Percentiles rank a stretch among this genome's conserved stretches.
phyloP scores from a whole-genome alignment of 805 yeast species.

The Candida sithepensis region DNA sequence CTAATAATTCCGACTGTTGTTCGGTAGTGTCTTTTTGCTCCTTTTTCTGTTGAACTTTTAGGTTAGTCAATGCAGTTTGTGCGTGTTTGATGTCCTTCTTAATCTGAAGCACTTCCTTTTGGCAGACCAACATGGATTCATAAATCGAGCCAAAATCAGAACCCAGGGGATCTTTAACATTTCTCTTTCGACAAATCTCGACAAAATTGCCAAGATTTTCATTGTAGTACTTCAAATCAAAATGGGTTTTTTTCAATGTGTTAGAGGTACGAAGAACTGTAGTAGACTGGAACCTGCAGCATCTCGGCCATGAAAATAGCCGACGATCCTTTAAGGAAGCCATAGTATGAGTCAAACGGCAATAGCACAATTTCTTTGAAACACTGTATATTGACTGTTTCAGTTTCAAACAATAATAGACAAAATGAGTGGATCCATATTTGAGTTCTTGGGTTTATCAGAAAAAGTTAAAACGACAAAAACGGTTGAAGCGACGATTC shows the following conservation, averaged over 20 bases:
- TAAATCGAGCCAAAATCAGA: slow-evolving; percentile 20
- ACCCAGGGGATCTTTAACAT: slow-evolving; percentile 25
- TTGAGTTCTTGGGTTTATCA: no score
- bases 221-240: slow-evolving; percentile 32
- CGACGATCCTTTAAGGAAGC: neutral
- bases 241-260: slow-evolving; percentile 31
- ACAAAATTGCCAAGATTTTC: slow-evolving; percentile 26
- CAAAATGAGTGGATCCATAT: no score
- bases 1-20: slow-evolving; percentile 10
- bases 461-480: no score
- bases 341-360: no score
- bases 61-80: slow-evolving; percentile 17
- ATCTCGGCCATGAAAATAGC: neutral
- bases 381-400: no score
- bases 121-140: slow-evolving; percentile 16
- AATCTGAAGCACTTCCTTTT: slow-evolving; percentile 14
- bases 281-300: neutral
- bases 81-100: slow-evolving; percentile 22
- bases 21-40: slow-evolving; percentile 4
- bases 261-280: slow-evolving; percentile 22
- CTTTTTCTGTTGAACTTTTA: slow-evolving; percentile 17
- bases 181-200: slow-evolving; percentile 32
- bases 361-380: no score
- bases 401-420: no score
- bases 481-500: no score